phyloP scores from a whole-genome alignment of 768 basidiomycete species.

The Kwoniella sp. region DNA sequence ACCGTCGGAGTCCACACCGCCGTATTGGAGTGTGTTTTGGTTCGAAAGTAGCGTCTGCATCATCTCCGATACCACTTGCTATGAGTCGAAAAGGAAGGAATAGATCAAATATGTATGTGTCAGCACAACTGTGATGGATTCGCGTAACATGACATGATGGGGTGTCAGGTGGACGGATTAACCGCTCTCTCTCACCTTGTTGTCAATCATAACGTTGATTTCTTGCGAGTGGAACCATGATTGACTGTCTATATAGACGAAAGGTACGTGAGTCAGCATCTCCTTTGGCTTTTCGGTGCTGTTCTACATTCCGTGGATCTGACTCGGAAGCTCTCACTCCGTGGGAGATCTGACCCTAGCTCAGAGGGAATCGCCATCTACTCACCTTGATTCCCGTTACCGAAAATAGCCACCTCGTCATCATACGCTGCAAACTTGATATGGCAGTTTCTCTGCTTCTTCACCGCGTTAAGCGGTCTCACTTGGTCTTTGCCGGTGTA shows the following conservation, averaged over 20 bases:
- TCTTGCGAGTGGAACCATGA: constrained; percentile 75
- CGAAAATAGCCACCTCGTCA: constrained; percentile 67
- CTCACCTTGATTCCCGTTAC: constrained; percentile 70
- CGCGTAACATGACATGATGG: no score
- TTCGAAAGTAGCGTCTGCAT: constrained; percentile 58
- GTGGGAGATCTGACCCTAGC: background rate
- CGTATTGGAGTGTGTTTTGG: constrained; percentile 64
- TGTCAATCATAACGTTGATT: constrained; percentile 68
- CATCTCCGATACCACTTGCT: constrained; percentile 63
- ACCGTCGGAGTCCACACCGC: constrained; percentile 62
- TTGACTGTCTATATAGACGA: constrained; percentile 62
- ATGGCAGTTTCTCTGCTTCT: constrained; percentile 73
- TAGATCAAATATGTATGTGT: no score
- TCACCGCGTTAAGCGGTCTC: constrained; percentile 67
- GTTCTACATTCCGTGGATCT: no score
- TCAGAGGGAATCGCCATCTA: constrained; percentile 14
- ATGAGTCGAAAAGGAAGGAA: background rate
- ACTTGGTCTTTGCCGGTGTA: constrained; percentile 70
- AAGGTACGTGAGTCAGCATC: background rate
- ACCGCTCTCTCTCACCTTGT: constrained; percentile 51
- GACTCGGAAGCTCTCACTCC: background rate
- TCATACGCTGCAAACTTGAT: constrained; percentile 72
- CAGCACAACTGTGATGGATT: no score
- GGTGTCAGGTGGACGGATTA: no score
- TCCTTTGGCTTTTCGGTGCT: no score